Percentiles rank a stretch among this genome's conserved stretches.
Evolutionary conservation across 306 rosid species (phyloP).

Genomic region (Quercus variabilis): DNA sequence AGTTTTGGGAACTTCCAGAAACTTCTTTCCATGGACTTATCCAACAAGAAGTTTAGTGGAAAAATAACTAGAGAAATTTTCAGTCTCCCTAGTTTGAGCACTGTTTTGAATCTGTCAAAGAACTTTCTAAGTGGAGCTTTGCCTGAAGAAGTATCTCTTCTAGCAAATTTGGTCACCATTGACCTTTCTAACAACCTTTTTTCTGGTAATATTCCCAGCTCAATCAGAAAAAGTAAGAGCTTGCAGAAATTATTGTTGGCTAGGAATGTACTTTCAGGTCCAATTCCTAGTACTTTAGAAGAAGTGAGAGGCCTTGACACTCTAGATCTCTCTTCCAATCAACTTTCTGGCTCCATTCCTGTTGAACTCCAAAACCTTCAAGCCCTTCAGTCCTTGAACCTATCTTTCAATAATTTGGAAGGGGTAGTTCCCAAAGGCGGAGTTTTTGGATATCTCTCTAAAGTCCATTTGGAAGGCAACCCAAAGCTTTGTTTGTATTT

Average conservation of each 20-base stretch:
- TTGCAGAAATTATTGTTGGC: slow-evolving; percentile 49
- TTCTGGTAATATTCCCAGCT: slow-evolving; percentile 49
- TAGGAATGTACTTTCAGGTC: slow-evolving; percentile 53
- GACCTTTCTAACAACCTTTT: slow-evolving; percentile 59
- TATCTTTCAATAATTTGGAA: slow-evolving; percentile 62
- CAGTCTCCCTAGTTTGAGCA: slow-evolving; percentile 48
- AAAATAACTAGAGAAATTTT: slow-evolving; percentile 52
- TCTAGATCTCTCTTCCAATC: slow-evolving; percentile 72
- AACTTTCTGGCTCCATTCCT: slow-evolving; percentile 67
- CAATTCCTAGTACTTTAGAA: slow-evolving; percentile 49
- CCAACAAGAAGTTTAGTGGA: slow-evolving; percentile 59
- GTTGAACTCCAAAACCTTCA: slow-evolving; percentile 38
- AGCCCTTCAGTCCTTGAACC: slow-evolving; percentile 44
- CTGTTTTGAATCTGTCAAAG: slow-evolving; percentile 47
- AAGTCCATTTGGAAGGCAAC: slow-evolving; percentile 61
- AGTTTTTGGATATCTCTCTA: slow-evolving; percentile 38
- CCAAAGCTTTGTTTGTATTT: slow-evolving; percentile 43
- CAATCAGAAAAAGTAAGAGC: slow-evolving; percentile 52
- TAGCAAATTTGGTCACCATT: slow-evolving; percentile 34
- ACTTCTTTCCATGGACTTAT: slow-evolving; percentile 56
- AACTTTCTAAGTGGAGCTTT: slow-evolving; percentile 59
- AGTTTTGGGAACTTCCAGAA: slow-evolving; percentile 47
- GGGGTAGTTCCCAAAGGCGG: slow-evolving; percentile 57
- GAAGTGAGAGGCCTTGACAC: slow-evolving; percentile 50
- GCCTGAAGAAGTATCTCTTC: slow-evolving; percentile 45